phyloP scores from a whole-genome alignment of 2,329 filamentous ascomycete species.

The Fusarium sp. region DNA sequence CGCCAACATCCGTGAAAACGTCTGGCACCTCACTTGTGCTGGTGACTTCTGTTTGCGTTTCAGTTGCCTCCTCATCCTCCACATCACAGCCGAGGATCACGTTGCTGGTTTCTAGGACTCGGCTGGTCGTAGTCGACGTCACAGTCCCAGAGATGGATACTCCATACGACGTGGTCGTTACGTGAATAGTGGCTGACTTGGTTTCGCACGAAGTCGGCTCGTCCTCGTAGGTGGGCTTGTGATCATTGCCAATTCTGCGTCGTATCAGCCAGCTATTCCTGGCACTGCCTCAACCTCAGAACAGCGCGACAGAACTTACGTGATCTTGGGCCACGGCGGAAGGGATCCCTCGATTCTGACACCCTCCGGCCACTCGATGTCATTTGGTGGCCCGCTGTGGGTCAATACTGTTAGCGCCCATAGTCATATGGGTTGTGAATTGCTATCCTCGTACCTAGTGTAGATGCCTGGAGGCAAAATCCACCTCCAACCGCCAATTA shows the following conservation, averaged over 20 bases:
- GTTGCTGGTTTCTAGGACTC: conserved; percentile 9
- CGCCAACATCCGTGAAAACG: background rate
- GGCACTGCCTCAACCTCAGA: too few species aligned
- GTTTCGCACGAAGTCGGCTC: conserved; percentile 24
- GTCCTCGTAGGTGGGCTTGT: conserved; percentile 13
- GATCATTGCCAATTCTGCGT: conserved; percentile 19
- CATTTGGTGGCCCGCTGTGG: conserved; percentile 18
- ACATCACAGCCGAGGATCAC: conserved; percentile 21
- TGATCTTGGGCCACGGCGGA: conserved; percentile 27
- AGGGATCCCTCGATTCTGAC: conserved; percentile 20
- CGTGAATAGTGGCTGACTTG: conserved; percentile 18
- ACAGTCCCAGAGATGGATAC: conserved; percentile 16
- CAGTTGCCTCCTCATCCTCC: conserved; percentile 11
- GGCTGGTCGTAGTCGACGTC: conserved; percentile 17
- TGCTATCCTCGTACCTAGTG: background rate
- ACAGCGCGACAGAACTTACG: conserved; percentile 4
- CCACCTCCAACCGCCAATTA: conserved; percentile 19
- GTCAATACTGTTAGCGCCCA: too few species aligned
- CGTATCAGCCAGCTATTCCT: background rate
- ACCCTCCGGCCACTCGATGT: conserved; percentile 8
- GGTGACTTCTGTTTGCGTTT: background rate
- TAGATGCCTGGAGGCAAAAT: conserved; percentile 27
- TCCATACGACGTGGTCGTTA: conserved; percentile 23
- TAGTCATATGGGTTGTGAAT: too few species aligned
- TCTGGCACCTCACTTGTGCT: background rate